Percentiles rank a stretch among this genome's conserved stretches.
Evolutionary conservation across 257 asterid species (phyloP).

Genomic region (Solanum medicagineum): DNA sequence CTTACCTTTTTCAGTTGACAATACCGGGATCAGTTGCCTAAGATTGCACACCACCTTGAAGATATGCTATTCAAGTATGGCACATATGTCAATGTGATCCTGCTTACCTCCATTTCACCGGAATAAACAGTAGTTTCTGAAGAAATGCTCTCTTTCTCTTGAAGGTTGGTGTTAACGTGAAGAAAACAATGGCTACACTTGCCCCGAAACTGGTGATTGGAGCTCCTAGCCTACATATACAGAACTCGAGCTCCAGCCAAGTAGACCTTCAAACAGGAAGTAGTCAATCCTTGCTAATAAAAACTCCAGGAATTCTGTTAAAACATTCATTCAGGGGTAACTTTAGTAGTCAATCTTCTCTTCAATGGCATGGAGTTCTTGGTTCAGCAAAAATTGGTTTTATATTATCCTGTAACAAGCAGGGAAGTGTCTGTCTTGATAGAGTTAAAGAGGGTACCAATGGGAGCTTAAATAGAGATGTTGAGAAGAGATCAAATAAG

Average conservation of each 20-base stretch:
- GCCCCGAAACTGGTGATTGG: constrained; percentile 26
- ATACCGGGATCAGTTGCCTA: background rate
- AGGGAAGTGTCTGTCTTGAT: constrained; percentile 26
- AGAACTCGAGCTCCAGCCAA: constrained; percentile 14
- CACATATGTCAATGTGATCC: background rate
- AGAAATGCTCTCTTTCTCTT: background rate
- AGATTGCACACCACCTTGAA: background rate
- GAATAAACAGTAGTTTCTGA: background rate
- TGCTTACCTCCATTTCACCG: background rate
- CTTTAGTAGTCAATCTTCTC: constrained; percentile 7
- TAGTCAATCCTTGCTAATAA: constrained; percentile 4
- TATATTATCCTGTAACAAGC: constrained; percentile 18
- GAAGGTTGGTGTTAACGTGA: background rate
- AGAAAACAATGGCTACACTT: constrained; percentile 25
- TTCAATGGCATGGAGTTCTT: constrained; percentile 9
- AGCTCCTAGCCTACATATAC: constrained; percentile 19
- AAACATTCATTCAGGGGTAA: constrained; percentile 7
- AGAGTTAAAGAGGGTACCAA: constrained; percentile 13
- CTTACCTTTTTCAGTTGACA: background rate
- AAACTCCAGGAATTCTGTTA: constrained; percentile 3
- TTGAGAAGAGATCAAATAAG: constrained; percentile 12
- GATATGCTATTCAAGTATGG: background rate
- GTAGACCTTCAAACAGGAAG: constrained; percentile 12
- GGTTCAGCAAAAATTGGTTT: constrained; percentile 14
- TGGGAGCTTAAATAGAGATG: constrained; percentile 9